A percentile compares a stretch with the other conserved stretches of the same genome.
Conservation (phyloP, 331 rosid genomes). For the Cydonia oblonga region DNA sequence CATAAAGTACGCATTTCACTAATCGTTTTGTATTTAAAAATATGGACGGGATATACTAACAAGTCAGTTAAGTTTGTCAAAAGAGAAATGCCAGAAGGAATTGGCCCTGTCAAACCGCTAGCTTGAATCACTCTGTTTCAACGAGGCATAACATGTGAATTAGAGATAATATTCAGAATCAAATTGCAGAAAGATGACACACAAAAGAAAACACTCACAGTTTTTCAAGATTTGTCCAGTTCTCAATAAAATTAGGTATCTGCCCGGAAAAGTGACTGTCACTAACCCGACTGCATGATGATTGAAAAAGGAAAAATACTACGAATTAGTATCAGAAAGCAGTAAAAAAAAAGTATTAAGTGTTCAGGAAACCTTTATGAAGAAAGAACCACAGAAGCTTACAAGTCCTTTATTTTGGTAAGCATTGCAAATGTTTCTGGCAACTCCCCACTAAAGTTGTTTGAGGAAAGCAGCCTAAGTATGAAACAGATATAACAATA, state of each 20-base stretch:
- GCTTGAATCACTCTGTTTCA: constrained; percentile 48
- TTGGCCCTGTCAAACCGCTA: constrained; percentile 72
- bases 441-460: constrained; percentile 52
- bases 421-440: constrained; percentile 42
- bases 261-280: constrained; percentile 53
- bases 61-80: constrained; percentile 28
- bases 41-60: constrained; percentile 22
- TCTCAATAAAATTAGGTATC: constrained; percentile 60
- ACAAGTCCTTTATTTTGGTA: constrained; percentile 42
- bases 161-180: not conserved
- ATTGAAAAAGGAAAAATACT: not conserved
- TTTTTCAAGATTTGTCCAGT: constrained; percentile 35
- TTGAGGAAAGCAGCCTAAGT: constrained; percentile 43
- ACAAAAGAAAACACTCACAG: constrained; percentile 20
- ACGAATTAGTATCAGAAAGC: not conserved
- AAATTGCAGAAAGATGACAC: not conserved
- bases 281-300: constrained; percentile 47
- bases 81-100: constrained; percentile 44
- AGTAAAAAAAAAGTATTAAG: too few relatives aligned
- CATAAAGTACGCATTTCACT: not conserved
- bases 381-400: constrained; percentile 19
- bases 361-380: not conserved
- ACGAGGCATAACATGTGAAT: not conserved
- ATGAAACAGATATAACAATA: not conserved
- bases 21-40: too few relatives aligned